phyloP scores from a whole-genome alignment of 1,139 yeast species.

The Trichomonascaceae sp. region DNA sequence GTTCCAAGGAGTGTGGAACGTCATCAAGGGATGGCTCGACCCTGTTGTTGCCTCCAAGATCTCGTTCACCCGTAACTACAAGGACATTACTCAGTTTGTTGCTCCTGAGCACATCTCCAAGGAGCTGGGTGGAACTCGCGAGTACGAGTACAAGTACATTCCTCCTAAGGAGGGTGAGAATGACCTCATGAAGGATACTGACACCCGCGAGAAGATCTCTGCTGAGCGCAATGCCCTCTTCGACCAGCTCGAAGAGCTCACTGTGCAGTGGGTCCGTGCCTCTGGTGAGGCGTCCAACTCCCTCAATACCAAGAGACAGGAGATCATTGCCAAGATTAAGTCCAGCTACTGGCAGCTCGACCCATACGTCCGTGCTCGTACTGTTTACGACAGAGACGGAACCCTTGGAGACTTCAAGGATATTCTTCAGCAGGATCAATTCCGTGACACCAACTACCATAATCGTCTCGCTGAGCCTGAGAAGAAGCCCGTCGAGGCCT shows the following conservation, averaged over 20 bases:
- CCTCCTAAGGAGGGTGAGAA: constrained; percentile 43
- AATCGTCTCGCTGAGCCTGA: constrained; percentile 45
- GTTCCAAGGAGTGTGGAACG: constrained; percentile 74
- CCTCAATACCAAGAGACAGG: constrained; percentile 35
- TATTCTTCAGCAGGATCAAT: constrained; percentile 4
- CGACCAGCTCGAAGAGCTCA: constrained; percentile 39
- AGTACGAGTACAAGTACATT: constrained; percentile 39
- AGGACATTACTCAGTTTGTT: constrained; percentile 48
- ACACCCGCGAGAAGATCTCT: constrained; percentile 29
- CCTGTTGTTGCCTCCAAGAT: constrained; percentile 81
- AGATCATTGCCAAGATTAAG: constrained; percentile 36
- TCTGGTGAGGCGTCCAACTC: constrained; percentile 30
- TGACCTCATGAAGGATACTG: constrained; percentile 30
- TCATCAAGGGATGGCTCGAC: constrained; percentile 76
- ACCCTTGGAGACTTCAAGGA: constrained; percentile 20
- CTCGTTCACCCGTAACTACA: constrained; percentile 47
- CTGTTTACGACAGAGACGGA: constrained; percentile 52
- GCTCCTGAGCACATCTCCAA: constrained; percentile 41
- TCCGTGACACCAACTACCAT: background rate
- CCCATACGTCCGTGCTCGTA: constrained; percentile 59
- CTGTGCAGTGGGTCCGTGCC: constrained; percentile 53
- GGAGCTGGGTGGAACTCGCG: constrained; percentile 55
- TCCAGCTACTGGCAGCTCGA: constrained; percentile 51
- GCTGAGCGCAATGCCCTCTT: constrained; percentile 37
- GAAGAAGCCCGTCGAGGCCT: no score